These are phyloP conservation scores for Neurospora africana DNA, from an alignment of 495 filamentous ascomycete genomes.

Conservation along the genomic window DNA sequence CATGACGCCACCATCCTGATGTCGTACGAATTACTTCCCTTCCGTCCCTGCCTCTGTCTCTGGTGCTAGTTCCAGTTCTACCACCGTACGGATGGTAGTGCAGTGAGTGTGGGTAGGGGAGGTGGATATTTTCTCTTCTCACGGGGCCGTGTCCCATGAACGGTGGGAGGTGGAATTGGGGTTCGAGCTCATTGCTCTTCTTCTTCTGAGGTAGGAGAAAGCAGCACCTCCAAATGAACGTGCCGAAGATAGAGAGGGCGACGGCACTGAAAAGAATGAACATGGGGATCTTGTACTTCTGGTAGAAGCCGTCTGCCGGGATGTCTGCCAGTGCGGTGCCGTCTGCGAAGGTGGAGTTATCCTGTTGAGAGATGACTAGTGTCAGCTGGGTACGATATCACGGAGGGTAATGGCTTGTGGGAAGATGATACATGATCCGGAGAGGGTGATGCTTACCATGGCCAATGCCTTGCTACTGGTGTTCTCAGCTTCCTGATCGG, in stretches of 20 bases:
- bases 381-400: background rate
- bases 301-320: background rate
- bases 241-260: background rate
- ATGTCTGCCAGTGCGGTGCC: background rate
- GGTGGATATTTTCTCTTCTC: background rate
- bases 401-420: background rate
- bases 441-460: background rate
- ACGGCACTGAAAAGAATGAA: background rate
- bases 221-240: background rate
- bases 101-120: background rate
- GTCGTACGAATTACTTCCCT: background rate
- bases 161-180: background rate
- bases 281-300: background rate
- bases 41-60: background rate
- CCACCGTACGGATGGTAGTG: background rate
- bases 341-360: background rate
- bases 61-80: background rate
- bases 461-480: background rate
- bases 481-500: background rate
- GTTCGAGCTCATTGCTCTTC: background rate
- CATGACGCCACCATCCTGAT: background rate
- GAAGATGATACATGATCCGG: background rate
- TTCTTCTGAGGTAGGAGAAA: background rate
- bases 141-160: background rate
- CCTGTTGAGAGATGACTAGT: background rate